phyloP scores from a whole-genome alignment of 1,139 yeast genomes.

The Eremothecium cymbalariae region DNA sequence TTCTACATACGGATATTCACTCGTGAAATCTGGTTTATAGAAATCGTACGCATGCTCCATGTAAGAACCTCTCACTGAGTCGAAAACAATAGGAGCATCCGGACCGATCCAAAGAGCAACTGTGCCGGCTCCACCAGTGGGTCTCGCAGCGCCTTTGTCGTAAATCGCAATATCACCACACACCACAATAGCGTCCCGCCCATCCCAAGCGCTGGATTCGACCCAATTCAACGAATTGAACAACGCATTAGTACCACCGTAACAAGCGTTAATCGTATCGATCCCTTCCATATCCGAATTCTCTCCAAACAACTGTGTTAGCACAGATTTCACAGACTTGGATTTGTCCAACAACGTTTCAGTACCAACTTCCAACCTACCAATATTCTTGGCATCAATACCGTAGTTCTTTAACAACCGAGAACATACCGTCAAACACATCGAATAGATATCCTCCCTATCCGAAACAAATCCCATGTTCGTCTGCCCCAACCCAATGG shows the following conservation, averaged over 20 bases:
- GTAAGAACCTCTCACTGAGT: conserved; percentile 77
- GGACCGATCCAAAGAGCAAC: conserved; percentile 95
- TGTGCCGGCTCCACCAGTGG: conserved; percentile 99
- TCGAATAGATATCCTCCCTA: conserved; percentile 93
- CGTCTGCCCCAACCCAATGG: conserved; percentile 97
- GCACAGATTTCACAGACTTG: conserved; percentile 90
- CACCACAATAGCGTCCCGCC: conserved; percentile 94
- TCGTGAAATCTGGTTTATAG: conserved; percentile 94
- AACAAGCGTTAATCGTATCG: conserved; percentile 95
- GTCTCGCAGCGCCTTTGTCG: conserved; percentile 96
- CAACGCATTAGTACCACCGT: conserved; percentile 96
- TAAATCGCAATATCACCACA: conserved; percentile 98
- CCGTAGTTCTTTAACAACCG: conserved; percentile 70
- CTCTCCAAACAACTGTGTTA: conserved; percentile 88
- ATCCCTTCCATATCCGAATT: conserved; percentile 93
- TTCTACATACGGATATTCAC: conserved; percentile 96
- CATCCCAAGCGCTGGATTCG: conserved; percentile 96
- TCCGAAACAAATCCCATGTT: conserved; percentile 97
- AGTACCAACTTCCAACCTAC: conserved; percentile 97
- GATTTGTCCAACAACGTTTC: conserved; percentile 96
- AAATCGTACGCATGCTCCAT: conserved; percentile 97
- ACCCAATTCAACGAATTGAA: conserved; percentile 94
- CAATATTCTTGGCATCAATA: conserved; percentile 73
- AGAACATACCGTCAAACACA: conserved; percentile 75
- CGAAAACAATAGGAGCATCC: conserved; percentile 94